Base-by-base conservation (phyloP, 805 yeast species). In the Maudiozyma bulderi region DNA sequence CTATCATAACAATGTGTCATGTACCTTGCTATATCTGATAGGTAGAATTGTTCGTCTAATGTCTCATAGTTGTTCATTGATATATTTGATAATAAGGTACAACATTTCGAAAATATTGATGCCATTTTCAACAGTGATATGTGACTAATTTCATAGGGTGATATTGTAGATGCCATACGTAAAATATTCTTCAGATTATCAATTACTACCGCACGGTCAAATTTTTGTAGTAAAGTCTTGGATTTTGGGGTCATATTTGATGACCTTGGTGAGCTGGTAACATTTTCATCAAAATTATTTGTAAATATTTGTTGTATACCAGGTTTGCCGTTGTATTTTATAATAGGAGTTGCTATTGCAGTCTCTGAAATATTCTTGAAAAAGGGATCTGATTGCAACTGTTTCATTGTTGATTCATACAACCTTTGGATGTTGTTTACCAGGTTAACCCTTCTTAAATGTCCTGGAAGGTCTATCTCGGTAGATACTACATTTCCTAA, bases 331-430 rank as follows among this genome's bases (percentile, higher is more conserved):
- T n/a, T 11, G 30, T 35, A 13, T 37, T 26, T 29, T 20, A 31
- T 38, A 20, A 50, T 48, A 10, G 81, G 79, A 8, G 73, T 59
- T 0, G 77, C 70, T 47, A 76, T 59, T 0, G 76, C 78, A 0
- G 81, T 74, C 37, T 78, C 82, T 45, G 69, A 74, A 41, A 77
- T 53, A 6, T 73, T 70, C 4, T 76, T 72, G 43, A 73, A 70
- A 33, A 74, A 70, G 0, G 84, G 81, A 56, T 78, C 81, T 14
- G 53, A 52, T 30, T 65, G 66, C 51, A 74, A 53, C 5, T 59
- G 57, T 2, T 51, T 57, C 42, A 67, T 58, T 1, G 71, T 68
- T 33, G 55, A 56, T n/a, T 56, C 47, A 42, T 69, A 67, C 11
- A 57, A 53, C 14, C 54, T 54, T 44, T 67, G 62, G 6, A 67